Conservation (phyloP, 495 filamentous ascomycete species). For the Lophiotrema nucula region DNA sequence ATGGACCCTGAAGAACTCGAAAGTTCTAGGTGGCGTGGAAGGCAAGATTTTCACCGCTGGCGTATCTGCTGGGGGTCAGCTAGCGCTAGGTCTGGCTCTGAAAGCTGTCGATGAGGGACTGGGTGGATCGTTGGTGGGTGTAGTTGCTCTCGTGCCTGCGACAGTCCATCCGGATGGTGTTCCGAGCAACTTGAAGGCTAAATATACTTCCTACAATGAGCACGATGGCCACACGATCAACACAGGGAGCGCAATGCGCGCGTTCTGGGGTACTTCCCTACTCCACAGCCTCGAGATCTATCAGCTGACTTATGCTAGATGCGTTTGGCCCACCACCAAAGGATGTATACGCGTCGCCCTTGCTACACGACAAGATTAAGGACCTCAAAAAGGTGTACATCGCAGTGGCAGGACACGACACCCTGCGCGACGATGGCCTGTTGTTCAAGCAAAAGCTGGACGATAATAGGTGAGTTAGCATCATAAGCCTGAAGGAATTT, state of each 20-base stretch:
- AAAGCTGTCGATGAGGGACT: slow-evolving; percentile 30
- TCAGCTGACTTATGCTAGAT: no score
- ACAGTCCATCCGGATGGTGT: slow-evolving; percentile 27
- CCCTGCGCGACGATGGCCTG: slow-evolving; percentile 28
- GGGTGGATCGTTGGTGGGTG: slow-evolving; percentile 22
- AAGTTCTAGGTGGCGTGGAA: slow-evolving; percentile 19
- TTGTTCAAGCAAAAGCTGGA: slow-evolving; percentile 29
- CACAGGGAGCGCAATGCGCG: slow-evolving; percentile 17
- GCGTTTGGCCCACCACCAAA: slow-evolving; percentile 28
- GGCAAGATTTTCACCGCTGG: slow-evolving; percentile 25
- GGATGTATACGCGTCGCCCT: slow-evolving; percentile 22
- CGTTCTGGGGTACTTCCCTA: slow-evolving; percentile 27
- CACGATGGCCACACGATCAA: slow-evolving; percentile 27
- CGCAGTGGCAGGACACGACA: slow-evolving; percentile 26
- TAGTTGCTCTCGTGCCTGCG: slow-evolving; percentile 22
- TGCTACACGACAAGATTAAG: slow-evolving; percentile 24
- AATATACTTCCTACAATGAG: slow-evolving; percentile 21
- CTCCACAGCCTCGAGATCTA: no score
- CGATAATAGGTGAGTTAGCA: slow-evolving; percentile 22
- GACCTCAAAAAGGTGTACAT: slow-evolving; percentile 29
- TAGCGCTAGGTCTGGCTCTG: slow-evolving; percentile 24
- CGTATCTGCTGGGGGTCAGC: slow-evolving; percentile 22
- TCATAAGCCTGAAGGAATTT: no score
- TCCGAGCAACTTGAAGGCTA: slow-evolving; percentile 24
- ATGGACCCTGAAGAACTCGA: slow-evolving; percentile 30